Percentiles rank a stretch among this genome's conserved stretches.
Evolutionary conservation across 306 rosid species (phyloP).

Genomic region (Carpinus fangiana): DNA sequence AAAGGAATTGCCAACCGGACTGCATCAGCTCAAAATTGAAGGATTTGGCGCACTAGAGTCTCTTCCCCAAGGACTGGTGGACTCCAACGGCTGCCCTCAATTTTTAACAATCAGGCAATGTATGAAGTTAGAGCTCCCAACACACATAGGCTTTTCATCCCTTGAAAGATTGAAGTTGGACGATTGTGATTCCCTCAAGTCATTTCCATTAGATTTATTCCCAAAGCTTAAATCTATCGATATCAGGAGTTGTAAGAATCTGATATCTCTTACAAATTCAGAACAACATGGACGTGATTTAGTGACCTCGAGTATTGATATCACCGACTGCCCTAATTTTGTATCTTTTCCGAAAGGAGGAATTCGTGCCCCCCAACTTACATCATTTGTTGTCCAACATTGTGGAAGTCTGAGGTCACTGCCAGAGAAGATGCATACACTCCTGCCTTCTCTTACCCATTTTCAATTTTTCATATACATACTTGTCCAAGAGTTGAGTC

Average conservation of each 20-base stretch:
- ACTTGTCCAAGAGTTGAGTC: too few relatives aligned
- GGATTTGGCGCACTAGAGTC: background rate
- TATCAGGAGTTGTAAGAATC: background rate
- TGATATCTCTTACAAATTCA: too few relatives aligned
- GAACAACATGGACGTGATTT: background rate
- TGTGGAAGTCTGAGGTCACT: too few relatives aligned
- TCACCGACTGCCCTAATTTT: too few relatives aligned
- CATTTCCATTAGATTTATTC: background rate
- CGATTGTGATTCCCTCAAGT: background rate
- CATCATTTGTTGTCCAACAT: too few relatives aligned
- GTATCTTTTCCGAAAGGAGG: too few relatives aligned
- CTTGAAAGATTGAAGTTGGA: accelerated
- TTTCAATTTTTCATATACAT: too few relatives aligned
- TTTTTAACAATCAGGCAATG: accelerated
- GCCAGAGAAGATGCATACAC: too few relatives aligned
- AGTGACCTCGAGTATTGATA: background rate
- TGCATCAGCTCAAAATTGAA: accelerated
- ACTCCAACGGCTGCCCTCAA: background rate
- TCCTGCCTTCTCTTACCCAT: too few relatives aligned
- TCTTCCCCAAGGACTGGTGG: background rate
- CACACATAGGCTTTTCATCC: background rate
- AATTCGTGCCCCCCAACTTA: too few relatives aligned
- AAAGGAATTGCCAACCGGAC: too few relatives aligned
- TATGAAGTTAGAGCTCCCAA: background rate
- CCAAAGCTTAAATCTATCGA: background rate